phyloP scores from a whole-genome alignment of 805 yeast genomes.

The Diddensiella transvaalensis region DNA sequence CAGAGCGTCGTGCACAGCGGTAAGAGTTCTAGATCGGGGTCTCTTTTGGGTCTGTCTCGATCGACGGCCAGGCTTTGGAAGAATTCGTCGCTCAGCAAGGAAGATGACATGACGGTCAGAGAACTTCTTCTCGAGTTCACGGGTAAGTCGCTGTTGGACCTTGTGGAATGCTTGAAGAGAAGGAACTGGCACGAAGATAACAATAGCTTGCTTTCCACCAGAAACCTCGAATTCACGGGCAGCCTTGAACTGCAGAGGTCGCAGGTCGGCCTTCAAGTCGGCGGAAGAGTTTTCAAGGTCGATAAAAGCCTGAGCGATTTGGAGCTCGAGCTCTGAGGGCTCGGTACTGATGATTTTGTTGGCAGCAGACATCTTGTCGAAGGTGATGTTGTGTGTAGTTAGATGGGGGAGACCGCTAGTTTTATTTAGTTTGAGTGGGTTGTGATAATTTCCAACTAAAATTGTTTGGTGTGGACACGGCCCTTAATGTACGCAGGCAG shows the following conservation, averaged over 20 bases:
- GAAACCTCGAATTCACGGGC: slow-evolving; percentile 96
- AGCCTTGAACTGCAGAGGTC: slow-evolving; percentile 98
- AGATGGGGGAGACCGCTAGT: background rate
- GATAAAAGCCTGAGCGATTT: slow-evolving; percentile 97
- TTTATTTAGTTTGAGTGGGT: background rate
- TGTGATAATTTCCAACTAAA: background rate
- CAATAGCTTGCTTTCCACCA: slow-evolving; percentile 98
- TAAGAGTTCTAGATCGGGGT: slow-evolving; percentile 99
- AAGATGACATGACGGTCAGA: slow-evolving; percentile 99
- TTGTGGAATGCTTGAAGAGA: slow-evolving; percentile 96
- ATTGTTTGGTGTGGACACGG: background rate
- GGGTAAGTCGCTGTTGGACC: slow-evolving; percentile 88
- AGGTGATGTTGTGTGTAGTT: background rate
- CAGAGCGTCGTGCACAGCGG: slow-evolving; percentile 97
- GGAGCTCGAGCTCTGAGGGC: slow-evolving; percentile 98
- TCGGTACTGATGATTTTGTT: slow-evolving; percentile 90
- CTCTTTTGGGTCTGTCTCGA: slow-evolving; percentile 95
- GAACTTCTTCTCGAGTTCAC: slow-evolving; percentile 99
- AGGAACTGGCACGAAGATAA: slow-evolving; percentile 97
- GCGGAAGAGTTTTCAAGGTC: slow-evolving; percentile 93
- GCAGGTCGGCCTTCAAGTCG: slow-evolving; percentile 95
- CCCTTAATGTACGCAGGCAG: background rate
- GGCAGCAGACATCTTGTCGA: slow-evolving; percentile 83
- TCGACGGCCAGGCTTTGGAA: slow-evolving; percentile 97
- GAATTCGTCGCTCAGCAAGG: slow-evolving; percentile 99